Evolutionary conservation across 768 basidiomycete genomes (phyloP).

Genomic region (Auriscalpium orientale): DNA sequence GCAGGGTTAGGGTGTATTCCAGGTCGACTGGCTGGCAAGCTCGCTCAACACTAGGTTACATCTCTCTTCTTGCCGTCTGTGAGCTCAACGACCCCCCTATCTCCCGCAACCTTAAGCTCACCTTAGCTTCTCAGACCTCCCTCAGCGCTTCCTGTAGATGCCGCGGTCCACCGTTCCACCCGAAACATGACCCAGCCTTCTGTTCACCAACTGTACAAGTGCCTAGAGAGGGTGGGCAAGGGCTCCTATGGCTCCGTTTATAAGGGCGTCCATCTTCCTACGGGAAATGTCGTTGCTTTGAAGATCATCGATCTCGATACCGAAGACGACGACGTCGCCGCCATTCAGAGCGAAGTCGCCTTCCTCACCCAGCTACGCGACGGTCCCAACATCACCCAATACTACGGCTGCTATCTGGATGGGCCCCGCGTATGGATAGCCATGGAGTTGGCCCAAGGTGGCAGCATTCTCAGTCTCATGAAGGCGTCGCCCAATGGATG

Average conservation of each 20-base stretch:
- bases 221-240: constrained; percentile 90
- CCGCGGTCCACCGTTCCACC: not conserved
- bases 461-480: constrained; percentile 89
- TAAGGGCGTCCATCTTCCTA: constrained; percentile 77
- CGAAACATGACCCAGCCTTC: constrained; percentile 40
- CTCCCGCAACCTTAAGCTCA: no score
- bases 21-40: not conserved
- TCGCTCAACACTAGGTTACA: not conserved
- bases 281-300: constrained; percentile 87
- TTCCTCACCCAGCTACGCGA: constrained; percentile 85
- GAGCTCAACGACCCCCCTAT: not conserved
- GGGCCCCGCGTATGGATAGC: constrained; percentile 97
- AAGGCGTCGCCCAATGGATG: constrained; percentile 69
- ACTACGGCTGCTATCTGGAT: constrained; percentile 92
- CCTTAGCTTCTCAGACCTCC: not conserved
- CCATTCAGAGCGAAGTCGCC: constrained; percentile 94
- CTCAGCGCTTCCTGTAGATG: not conserved
- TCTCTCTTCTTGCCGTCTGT: not conserved
- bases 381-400: constrained; percentile 86
- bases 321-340: constrained; percentile 91
- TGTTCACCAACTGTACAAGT: constrained; percentile 74
- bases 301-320: constrained; percentile 99
- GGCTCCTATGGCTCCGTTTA: constrained; percentile 96
- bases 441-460: constrained; percentile 96
- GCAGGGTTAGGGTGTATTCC: constrained; percentile 1